Evolutionary conservation across 1,284 basidiomycete genomes (phyloP).

Genomic region (Amylostereum chailletii): DNA sequence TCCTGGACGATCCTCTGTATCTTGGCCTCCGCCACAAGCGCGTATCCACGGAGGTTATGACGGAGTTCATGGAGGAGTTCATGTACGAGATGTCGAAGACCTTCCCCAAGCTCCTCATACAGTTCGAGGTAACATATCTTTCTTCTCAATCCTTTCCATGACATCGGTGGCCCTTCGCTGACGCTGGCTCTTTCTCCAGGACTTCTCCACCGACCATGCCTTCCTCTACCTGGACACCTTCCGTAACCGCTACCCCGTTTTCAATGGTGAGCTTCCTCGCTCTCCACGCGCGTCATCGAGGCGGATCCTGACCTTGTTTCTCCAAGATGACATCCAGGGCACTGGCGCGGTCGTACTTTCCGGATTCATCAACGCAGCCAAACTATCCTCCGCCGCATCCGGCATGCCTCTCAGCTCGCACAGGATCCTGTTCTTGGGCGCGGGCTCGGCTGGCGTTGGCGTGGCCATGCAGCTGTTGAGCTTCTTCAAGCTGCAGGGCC

Average conservation of each 20-base stretch:
- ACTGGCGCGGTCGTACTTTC: slow-evolving; percentile 89
- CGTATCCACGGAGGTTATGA: slow-evolving; percentile 56
- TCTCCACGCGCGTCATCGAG: background rate
- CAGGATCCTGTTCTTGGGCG: slow-evolving; percentile 86
- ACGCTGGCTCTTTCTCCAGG: slow-evolving; percentile 27
- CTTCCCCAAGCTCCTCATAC: slow-evolving; percentile 82
- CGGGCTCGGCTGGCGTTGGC: slow-evolving; percentile 84
- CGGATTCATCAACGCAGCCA: slow-evolving; percentile 86
- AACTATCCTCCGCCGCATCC: slow-evolving; percentile 65
- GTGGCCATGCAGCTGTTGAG: slow-evolving; percentile 85
- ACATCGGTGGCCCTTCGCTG: too few species aligned
- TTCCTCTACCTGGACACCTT: slow-evolving; percentile 77
- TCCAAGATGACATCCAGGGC: slow-evolving; percentile 29
- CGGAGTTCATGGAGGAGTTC: slow-evolving; percentile 88
- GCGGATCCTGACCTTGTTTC: background rate
- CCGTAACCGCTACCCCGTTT: slow-evolving; percentile 68
- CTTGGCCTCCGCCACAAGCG: slow-evolving; percentile 76
- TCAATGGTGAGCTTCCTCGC: slow-evolving; percentile 47
- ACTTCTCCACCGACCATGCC: slow-evolving; percentile 83
- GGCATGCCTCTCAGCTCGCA: slow-evolving; percentile 67
- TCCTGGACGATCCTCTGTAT: slow-evolving; percentile 85
- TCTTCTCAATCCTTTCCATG: too few species aligned
- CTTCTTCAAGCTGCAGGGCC: slow-evolving; percentile 78
- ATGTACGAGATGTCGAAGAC: slow-evolving; percentile 71
- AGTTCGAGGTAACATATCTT: slow-evolving; percentile 63